Percentiles rank a stretch among this genome's conserved stretches.
phyloP scores from a whole-genome alignment of 176 grass and related monocot genomes.

The Carex parvula region DNA sequence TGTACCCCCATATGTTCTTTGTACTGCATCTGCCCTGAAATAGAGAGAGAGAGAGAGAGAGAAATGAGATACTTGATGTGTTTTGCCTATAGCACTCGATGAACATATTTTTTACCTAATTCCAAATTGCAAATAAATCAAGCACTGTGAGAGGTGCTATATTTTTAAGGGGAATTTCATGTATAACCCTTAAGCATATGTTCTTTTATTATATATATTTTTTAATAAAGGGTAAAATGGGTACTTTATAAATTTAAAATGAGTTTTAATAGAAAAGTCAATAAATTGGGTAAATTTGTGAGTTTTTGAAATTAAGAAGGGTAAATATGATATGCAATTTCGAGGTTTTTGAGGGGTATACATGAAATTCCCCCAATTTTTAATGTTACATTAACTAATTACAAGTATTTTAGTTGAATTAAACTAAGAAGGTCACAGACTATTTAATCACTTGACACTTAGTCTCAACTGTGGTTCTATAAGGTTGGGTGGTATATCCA shows the following conservation, averaged over 20 bases:
- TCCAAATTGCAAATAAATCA: not conserved
- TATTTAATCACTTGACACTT: not conserved
- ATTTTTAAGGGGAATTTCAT: not conserved
- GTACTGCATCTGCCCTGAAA: slow-evolving; percentile 59
- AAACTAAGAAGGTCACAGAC: not conserved
- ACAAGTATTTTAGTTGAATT: not conserved
- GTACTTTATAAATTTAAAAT: too few relatives aligned
- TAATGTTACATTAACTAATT: not conserved
- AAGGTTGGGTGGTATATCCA: too few relatives aligned
- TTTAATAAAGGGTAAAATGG: too few relatives aligned
- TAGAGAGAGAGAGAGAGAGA: not conserved
- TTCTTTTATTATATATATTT: too few relatives aligned
- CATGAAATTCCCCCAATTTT: not conserved
- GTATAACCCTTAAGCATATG: too few relatives aligned
- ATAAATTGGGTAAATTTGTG: too few relatives aligned
- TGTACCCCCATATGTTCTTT: slow-evolving; percentile 58
- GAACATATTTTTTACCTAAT: not conserved
- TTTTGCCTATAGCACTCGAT: not conserved
- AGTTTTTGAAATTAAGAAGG: too few relatives aligned
- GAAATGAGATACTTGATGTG: not conserved
- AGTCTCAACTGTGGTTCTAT: not conserved
- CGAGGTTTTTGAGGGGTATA: too few relatives aligned
- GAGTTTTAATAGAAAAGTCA: too few relatives aligned
- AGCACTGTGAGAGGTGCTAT: not conserved
- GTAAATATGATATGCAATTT: too few relatives aligned